phyloP scores from a whole-genome alignment of 768 basidiomycete species.

The Tylopilus sp. region DNA sequence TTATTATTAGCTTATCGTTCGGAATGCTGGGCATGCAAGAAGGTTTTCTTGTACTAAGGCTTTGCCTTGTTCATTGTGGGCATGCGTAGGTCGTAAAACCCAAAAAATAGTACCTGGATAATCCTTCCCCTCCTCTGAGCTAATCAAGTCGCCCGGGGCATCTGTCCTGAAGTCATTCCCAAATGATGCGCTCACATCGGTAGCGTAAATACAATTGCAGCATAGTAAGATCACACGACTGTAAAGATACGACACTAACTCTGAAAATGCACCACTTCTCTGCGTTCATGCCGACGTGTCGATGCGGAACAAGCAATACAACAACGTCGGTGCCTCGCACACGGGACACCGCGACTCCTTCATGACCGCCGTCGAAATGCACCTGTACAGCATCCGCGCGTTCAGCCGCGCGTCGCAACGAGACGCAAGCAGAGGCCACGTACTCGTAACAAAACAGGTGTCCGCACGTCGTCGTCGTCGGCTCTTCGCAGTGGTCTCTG shows the following conservation, averaged over 20 bases:
- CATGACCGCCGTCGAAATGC: conserved; percentile 50
- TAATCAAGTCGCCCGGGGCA: too few relatives aligned
- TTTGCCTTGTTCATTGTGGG: too few relatives aligned
- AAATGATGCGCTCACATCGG: conserved; percentile 4
- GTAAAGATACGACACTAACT: neutral
- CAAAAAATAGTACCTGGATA: too few relatives aligned
- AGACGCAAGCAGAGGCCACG: conserved; percentile 1
- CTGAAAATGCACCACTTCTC: too few relatives aligned
- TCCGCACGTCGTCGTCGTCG: conserved; percentile 61
- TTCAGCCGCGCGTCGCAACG: too few relatives aligned
- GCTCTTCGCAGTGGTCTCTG: conserved; percentile 46
- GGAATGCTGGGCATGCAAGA: conserved; percentile 2
- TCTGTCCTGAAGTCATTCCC: too few relatives aligned
- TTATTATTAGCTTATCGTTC: neutral
- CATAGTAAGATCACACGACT: neutral
- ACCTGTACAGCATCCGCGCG: conserved; percentile 33
- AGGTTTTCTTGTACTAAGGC: too few relatives aligned
- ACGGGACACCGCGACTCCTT: conserved; percentile 48
- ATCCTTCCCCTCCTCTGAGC: neutral
- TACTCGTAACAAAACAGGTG: conserved; percentile 58
- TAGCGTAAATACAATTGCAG: conserved; percentile 1
- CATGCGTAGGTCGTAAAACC: too few relatives aligned
- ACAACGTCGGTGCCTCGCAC: conserved; percentile 47
- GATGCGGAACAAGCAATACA: conserved; percentile 56
- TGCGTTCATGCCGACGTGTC: conserved; percentile 34